Base-by-base conservation (phyloP, 805 yeast genomes). In the Candida saitoana region DNA sequence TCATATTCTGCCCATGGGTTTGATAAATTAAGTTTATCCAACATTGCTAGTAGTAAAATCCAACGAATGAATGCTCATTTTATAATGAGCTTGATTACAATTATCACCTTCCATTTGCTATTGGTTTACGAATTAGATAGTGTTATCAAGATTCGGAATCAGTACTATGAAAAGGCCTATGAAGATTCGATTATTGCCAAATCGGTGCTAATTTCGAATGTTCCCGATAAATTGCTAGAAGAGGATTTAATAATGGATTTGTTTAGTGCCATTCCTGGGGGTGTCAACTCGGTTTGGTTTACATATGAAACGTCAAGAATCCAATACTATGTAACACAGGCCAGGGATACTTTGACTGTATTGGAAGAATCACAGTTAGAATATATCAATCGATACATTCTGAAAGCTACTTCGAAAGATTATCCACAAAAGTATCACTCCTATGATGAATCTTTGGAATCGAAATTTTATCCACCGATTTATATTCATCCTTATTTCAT, bases 21-120 rank as follows among this genome's bases (percentile, higher is more conserved):
- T 37, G 96, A 88, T 51, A 67, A 62, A 38, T 65, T 87, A 5
- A 84, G 95, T 15, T 75, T 86, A 57, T 79, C 93, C 3, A 84
- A 85, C 52, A 73, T 87, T 3, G 74, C 87, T 0, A 67, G 73
- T 4, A 50, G 68, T 2, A 75, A 77, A 35, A 73, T 79, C 0
- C 54, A 59, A 3, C 58, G 77, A 17, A 68, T 83, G 45, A 67
- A 79, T 44, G 76, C 79, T 17, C 96, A 88, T 59, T 74, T 88
- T 40, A 55, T 79, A 0, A 63, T 84, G 60, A 71, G 85, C 2
- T 42, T 82, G 0, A 49, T 79, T 2, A 75, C 81, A 1, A 69
- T 87, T 2, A 50, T 67, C 0, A 67, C 77, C 62, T 77, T 84
- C 45, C 85, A 86, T 49, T 60, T 67, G 40, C 51, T 83, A 18